These are phyloP conservation scores for Drosera capensis DNA, from an alignment of 148 eudicot genomes.

Conservation along the genomic window DNA sequence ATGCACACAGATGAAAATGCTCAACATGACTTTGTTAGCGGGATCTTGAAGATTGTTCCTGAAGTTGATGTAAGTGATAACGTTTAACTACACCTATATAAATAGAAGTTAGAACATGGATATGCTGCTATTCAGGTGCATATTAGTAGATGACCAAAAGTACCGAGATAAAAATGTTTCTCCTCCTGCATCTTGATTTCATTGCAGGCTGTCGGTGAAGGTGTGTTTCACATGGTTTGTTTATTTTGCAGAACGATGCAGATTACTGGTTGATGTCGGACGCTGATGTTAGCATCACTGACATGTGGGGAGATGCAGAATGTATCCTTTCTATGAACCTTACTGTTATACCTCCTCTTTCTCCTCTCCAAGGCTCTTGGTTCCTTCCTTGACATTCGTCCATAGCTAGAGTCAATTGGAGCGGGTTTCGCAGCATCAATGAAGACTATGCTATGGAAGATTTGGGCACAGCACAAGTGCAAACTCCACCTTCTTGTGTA, in stretches of 20 bases:
- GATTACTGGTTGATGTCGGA: constrained; percentile 95
- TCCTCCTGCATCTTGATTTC: not conserved
- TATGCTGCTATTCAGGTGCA: not conserved
- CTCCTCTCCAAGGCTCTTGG: not conserved
- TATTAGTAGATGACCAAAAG: too few species aligned
- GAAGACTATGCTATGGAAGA: constrained; percentile 30
- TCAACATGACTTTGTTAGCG: constrained; percentile 64
- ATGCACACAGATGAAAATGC: constrained; percentile 36
- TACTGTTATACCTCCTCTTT: not conserved
- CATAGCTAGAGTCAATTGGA: constrained; percentile 65
- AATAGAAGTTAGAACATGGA: not conserved
- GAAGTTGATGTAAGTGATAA: constrained; percentile 77
- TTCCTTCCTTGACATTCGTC: constrained; percentile 22
- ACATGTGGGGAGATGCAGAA: constrained; percentile 81
- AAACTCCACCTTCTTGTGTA: constrained; percentile 37
- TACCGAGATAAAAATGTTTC: not conserved
- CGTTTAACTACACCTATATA: not conserved
- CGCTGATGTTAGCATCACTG: constrained; percentile 76
- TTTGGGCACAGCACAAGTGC: constrained; percentile 35
- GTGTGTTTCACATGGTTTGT: not conserved
- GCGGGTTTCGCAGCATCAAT: constrained; percentile 29
- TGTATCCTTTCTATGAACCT: constrained; percentile 35
- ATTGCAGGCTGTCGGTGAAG: not conserved
- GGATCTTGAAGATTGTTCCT: constrained; percentile 97
- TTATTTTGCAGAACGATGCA: constrained; percentile 55